Percentiles rank a stretch among this genome's conserved stretches.
Evolutionary conservation across 2,329 filamentous ascomycete genomes (phyloP).

Genomic region (Nemania sp.): DNA sequence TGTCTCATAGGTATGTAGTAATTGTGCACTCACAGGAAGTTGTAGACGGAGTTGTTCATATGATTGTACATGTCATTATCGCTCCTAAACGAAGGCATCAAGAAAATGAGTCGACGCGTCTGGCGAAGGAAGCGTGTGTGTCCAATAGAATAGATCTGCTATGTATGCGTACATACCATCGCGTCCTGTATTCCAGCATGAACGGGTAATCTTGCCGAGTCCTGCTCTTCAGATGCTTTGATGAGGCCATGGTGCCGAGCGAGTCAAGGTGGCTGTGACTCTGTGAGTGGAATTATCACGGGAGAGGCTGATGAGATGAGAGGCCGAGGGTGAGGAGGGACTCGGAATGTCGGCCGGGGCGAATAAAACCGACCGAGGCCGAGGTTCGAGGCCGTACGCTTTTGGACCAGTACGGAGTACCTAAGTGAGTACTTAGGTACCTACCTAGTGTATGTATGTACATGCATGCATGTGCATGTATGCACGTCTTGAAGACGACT

Average conservation of each 20-base stretch:
- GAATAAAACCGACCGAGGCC: conserved; percentile 6
- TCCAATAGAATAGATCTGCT: no score
- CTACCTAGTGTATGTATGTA: no score
- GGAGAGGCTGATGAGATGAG: no score
- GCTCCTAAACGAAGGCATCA: conserved; percentile 58
- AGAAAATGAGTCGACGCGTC: conserved; percentile 26
- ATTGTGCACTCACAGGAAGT: conserved; percentile 68
- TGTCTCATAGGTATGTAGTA: no score
- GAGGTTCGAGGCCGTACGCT: not conserved
- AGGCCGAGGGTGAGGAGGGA: no score
- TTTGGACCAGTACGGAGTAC: not conserved
- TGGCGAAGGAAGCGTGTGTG: conserved; percentile 12
- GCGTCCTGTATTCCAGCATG: conserved; percentile 78
- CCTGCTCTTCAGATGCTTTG: conserved; percentile 60
- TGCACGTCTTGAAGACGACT: no score
- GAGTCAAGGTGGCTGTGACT: not conserved
- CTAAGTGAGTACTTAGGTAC: not conserved
- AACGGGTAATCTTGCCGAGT: conserved; percentile 76
- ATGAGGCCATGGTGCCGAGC: conserved; percentile 39
- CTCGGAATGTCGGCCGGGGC: no score
- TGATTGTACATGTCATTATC: conserved; percentile 97
- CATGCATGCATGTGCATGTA: no score
- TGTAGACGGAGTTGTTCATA: conserved; percentile 89
- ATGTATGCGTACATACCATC: conserved; percentile 66
- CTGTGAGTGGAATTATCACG: not conserved